These are phyloP conservation scores for Lophiotrema nucula DNA, from an alignment of 495 filamentous ascomycete species.

Conservation along the genomic window DNA sequence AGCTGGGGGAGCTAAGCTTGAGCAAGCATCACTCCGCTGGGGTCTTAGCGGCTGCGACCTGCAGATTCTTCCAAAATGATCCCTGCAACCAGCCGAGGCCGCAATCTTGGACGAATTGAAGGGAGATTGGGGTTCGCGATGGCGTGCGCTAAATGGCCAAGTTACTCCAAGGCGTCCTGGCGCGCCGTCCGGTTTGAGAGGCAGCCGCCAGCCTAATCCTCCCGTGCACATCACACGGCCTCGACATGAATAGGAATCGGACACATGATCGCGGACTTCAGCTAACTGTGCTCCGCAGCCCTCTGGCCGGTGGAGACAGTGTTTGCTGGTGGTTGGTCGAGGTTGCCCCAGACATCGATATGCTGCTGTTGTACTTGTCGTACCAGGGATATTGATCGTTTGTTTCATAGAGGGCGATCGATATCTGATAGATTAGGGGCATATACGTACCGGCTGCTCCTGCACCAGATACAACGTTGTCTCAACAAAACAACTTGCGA, in stretches of 20 bases:
- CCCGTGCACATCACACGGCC: conserved; percentile 4
- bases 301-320: too few species aligned
- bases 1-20: conserved; percentile 25
- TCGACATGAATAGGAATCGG: neutral
- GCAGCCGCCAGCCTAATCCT: neutral
- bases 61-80: conserved; percentile 19
- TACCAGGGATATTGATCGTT: neutral
- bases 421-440: neutral
- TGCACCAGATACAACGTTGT: neutral
- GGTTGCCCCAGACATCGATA: too few species aligned
- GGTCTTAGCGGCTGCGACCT: conserved; percentile 17
- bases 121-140: conserved; percentile 17
- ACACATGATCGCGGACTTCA: conserved; percentile 3
- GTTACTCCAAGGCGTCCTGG: neutral
- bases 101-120: conserved; percentile 31
- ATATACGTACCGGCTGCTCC: neutral
- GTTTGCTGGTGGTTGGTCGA: too few species aligned
- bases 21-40: conserved; percentile 11
- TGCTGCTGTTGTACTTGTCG: too few species aligned
- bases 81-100: conserved; percentile 14
- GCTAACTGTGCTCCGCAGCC: neutral
- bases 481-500: neutral
- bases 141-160: conserved; percentile 19
- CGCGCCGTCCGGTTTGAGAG: neutral
- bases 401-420: neutral